These are phyloP conservation scores for Peronospora belbahrii DNA, from an alignment of 352 stramenopile species.

Conservation along the genomic window DNA sequence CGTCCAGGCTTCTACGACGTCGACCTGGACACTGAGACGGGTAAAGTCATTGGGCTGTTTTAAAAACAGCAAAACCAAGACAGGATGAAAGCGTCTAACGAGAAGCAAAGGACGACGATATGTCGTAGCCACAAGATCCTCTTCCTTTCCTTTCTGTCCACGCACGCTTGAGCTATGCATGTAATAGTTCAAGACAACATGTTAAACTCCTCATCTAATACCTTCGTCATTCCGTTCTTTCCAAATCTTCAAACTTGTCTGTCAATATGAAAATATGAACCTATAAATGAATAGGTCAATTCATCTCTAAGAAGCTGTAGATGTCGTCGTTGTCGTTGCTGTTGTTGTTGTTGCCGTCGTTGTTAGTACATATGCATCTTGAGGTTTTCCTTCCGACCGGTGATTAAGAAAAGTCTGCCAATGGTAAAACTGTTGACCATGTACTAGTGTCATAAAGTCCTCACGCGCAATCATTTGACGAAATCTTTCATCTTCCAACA, in stretches of 20 bases:
- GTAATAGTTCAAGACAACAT: not conserved
- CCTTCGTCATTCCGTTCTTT: too few relatives aligned
- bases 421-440: constrained; percentile 86
- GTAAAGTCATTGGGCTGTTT: constrained; percentile 95
- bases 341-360: constrained; percentile 3
- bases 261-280: too few relatives aligned
- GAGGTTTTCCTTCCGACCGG: constrained; percentile 38
- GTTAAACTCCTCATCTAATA: not conserved
- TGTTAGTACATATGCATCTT: too few relatives aligned
- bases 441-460: constrained; percentile 83
- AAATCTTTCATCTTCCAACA: constrained; percentile 83
- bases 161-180: too few relatives aligned
- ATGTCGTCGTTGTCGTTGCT: too few relatives aligned
- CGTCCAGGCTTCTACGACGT: constrained; percentile 98
- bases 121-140: constrained; percentile 12
- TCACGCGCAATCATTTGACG: constrained; percentile 83
- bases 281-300: too few relatives aligned
- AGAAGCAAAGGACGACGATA: constrained; percentile 21
- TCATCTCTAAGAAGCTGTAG: too few relatives aligned
- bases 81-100: not conserved
- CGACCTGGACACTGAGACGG: constrained; percentile 91
- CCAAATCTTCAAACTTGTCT: too few relatives aligned
- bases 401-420: constrained; percentile 87
- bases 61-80: constrained; percentile 20
- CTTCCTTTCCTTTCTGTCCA: constrained; percentile 7